Evolutionary conservation across 768 basidiomycete genomes (phyloP), one percentile per base, ranked within the genome.

Genomic region (Mycena amicta): DNA sequence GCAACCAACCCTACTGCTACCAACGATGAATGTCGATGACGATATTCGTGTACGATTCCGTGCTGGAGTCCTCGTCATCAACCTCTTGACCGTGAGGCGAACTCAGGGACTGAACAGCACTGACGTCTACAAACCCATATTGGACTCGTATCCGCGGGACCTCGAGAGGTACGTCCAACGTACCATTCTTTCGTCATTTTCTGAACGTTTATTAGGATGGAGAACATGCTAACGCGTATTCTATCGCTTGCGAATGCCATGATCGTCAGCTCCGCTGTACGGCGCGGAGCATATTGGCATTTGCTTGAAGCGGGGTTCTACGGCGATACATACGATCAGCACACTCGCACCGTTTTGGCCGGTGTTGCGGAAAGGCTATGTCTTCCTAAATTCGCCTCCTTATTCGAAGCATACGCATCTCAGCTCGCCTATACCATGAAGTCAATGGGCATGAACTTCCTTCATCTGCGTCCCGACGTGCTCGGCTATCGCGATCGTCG

Each of bases 11-110:
- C 59, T 63, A 63, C 68, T 85, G 29, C 76, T 92, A 30, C 82
- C 83, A 12, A 68, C 69, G 26, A 64, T 92, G 64, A 80, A 79
- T 22, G 67, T 72, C n/a, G 91, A 98, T 70, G 72, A 76, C 39
- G 95, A 98, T 68, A 85, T 90, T 20, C 84, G 94, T 29, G 89
- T 97, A 46, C 86, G 96, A 16, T 90, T 94, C 68, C 86, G 91
- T 28, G 83, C 82, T 1, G 89, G 89, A 1, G 74, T 79, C 15
- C 71, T 82, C n/a, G 85, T 78, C 52, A 81, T 86, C 28, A 77
- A 77, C 6, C 68, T 91, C 25, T 86, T 92, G 64, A 75, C 80
- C 3, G 69, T 82, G 2, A 75, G 84, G 18, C 75, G 77, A 46
- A 65, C 66, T n/a, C 56, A 72, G 8, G 66, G 67, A 18, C 55